Evolutionary conservation across 371 early-diverging fungal species (phyloP), one percentile per base, ranked within the genome.

Genomic region (Mortierella sp.): DNA sequence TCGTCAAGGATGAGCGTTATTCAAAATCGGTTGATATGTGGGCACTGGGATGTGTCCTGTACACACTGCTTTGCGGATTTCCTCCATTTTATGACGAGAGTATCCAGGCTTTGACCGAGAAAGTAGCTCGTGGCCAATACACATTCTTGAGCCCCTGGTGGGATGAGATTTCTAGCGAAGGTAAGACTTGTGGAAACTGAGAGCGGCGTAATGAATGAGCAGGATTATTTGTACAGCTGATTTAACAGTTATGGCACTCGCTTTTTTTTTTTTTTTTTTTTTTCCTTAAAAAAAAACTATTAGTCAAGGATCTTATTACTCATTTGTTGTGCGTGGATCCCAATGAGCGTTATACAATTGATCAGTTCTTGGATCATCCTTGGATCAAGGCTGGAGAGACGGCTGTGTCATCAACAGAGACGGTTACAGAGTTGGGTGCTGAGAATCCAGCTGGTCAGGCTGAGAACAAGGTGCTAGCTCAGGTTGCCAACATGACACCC

Each of bases 31-130:
- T 96, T 12, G 97, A 97, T 80, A 91, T 95, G 90, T 97, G 97
- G 97, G 94, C 96, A 18, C 86, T 96, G 53, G 97, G 97, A 45
- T 96, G 96, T 76, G 94, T 97, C 53, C 86, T 96, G 6, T 97
- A 96, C 68, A 94, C 95, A 1, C 80, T 96, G 75, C 84, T 96
- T 15, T 94, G 94, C 65, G 97, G 96, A 0, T 95, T 93, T 75
- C 96, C 96, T 57, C 96, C 97, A 11, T 96, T 96, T 75, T 94
- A 93, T 72, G 95, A 94, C 66, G 94, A 94, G 64, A 91, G 91
- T 64, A 90, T 92, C 59, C 85, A 87, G 66, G 85, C 86, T 3
- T 77, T 95, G 70, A 93, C 93, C 2, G 88, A 91, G 68, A 92
- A 92, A 79, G 93, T 95, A 1, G 91, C 92, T 0, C 85, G 85